These are phyloP conservation scores for Zarea fungicola DNA, from an alignment of 2,329 filamentous ascomycete species.

Conservation along the genomic window DNA sequence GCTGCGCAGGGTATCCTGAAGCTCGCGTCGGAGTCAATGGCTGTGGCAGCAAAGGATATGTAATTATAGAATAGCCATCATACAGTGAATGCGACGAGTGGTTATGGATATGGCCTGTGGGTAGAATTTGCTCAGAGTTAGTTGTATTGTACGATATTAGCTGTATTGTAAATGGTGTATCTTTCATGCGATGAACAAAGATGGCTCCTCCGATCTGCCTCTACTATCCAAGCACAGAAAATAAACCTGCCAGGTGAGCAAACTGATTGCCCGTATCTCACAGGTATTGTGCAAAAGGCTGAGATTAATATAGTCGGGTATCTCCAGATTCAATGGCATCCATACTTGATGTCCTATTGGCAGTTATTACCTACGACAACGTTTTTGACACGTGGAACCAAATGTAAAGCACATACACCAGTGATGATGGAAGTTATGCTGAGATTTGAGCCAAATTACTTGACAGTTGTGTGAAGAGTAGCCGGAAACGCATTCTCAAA, in stretches of 20 bases:
- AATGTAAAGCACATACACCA: slow-evolving; percentile 78
- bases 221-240: no score
- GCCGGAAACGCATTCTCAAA: slow-evolving; percentile 84
- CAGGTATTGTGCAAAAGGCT: slow-evolving; percentile 55
- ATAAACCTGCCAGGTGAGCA: slow-evolving; percentile 59
- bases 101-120: no score
- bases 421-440: slow-evolving; percentile 75
- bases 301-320: background rate
- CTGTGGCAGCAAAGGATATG: background rate
- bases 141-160: no score
- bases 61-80: no score
- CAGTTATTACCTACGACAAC: no score
- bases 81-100: no score
- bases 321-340: background rate
- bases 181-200: no score
- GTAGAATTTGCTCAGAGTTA: no score
- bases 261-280: slow-evolving; percentile 76
- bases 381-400: no score
- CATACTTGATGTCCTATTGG: slow-evolving; percentile 22
- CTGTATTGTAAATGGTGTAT: no score
- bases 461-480: slow-evolving; percentile 75
- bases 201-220: no score
- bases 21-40: background rate
- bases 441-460: slow-evolving; percentile 63
- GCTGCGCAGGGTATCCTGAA: slow-evolving; percentile 12